These are phyloP conservation scores for Auriscalpium orientale DNA, from an alignment of 768 basidiomycete genomes.

Conservation along the genomic window DNA sequence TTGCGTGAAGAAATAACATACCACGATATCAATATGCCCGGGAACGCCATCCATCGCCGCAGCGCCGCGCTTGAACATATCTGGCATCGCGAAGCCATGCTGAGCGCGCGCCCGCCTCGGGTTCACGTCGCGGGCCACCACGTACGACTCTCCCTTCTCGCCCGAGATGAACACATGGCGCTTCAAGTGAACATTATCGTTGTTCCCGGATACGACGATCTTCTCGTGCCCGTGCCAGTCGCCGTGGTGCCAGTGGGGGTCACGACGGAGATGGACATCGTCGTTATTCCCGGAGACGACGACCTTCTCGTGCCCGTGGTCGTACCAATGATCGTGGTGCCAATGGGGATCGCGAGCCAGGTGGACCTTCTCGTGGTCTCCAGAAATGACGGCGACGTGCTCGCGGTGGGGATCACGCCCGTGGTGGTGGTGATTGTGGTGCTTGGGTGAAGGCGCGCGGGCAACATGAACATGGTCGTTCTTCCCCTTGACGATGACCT, in stretches of 20 bases:
- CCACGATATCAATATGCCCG: constrained; percentile 45
- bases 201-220: constrained; percentile 15
- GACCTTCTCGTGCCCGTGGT: constrained; percentile 7
- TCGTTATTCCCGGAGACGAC: constrained; percentile 3
- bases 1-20: constrained; percentile 19
- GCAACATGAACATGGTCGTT: constrained; percentile 14
- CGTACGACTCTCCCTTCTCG: constrained; percentile 12
- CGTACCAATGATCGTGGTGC: not conserved
- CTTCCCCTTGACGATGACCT: constrained; percentile 20
- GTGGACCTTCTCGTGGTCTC: not conserved
- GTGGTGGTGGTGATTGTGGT: constrained; percentile 1
- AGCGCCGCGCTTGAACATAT: constrained; percentile 4
- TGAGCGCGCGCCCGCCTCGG: constrained; percentile 5
- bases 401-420: not conserved
- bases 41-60: constrained; percentile 19
- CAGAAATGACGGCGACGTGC: not conserved
- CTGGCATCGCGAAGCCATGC: constrained; percentile 5
- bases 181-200: constrained; percentile 17
- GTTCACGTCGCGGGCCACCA: constrained; percentile 9
- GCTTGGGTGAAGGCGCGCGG: constrained; percentile 1
- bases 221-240: constrained; percentile 15
- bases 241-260: constrained; percentile 1
- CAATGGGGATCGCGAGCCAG: not conserved
- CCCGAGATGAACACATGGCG: constrained; percentile 12
- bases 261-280: constrained; percentile 1